Conservation (phyloP, 352 stramenopile genomes). For the Pythium monospermum region DNA sequence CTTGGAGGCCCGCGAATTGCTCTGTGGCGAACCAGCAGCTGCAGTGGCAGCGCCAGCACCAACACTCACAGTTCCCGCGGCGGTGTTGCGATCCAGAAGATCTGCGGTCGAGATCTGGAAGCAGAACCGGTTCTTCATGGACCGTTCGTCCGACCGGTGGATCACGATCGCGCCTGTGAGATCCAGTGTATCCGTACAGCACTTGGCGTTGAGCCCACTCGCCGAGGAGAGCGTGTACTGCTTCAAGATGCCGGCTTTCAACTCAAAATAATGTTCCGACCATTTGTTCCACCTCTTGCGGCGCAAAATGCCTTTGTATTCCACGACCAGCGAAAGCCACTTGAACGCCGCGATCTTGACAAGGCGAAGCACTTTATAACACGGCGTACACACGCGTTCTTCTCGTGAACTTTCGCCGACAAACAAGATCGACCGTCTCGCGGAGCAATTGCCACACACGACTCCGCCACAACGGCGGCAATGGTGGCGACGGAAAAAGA, state of each 20-base stretch:
- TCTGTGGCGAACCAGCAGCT: slow-evolving; percentile 1
- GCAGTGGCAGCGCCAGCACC: background rate
- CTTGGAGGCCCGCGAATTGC: slow-evolving; percentile 12
- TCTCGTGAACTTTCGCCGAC: slow-evolving; percentile 53
- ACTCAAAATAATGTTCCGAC: slow-evolving; percentile 77
- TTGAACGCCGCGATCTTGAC: slow-evolving; percentile 61
- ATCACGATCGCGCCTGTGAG: slow-evolving; percentile 79
- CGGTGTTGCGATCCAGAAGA: background rate
- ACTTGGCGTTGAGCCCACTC: slow-evolving; percentile 14
- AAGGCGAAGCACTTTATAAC: slow-evolving; percentile 56
- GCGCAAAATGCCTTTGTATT: slow-evolving; percentile 65
- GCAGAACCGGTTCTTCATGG: slow-evolving; percentile 68
- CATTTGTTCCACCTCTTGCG: slow-evolving; percentile 76
- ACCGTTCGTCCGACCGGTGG: slow-evolving; percentile 60
- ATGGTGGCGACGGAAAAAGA: slow-evolving; percentile 80
- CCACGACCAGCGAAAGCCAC: slow-evolving; percentile 65
- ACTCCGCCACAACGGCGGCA: slow-evolving; percentile 74
- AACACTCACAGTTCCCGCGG: too few relatives aligned
- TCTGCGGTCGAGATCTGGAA: slow-evolving; percentile 48
- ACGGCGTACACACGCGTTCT: slow-evolving; percentile 68
- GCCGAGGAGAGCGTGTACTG: slow-evolving; percentile 67
- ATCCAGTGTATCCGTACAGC: slow-evolving; percentile 59
- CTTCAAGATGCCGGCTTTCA: slow-evolving; percentile 67
- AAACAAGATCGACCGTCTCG: slow-evolving; percentile 60
- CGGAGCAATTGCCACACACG: slow-evolving; percentile 76